These are phyloP conservation scores for Coemansia umbellata DNA, from an alignment of 192 early-diverging fungal species.

Conservation along the genomic window DNA sequence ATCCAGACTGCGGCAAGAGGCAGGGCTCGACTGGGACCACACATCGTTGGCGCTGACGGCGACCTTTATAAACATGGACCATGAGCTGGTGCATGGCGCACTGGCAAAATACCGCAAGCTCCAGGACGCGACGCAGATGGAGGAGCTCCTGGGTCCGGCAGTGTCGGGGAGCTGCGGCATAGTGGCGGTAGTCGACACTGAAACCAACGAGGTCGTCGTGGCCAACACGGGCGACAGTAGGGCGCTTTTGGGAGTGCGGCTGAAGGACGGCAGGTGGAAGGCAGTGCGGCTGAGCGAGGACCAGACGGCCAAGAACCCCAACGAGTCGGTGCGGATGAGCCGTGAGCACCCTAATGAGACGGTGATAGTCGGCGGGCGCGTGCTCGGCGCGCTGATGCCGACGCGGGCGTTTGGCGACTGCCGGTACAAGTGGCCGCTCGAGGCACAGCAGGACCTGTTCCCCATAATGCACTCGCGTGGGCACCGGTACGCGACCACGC, in stretches of 20 bases:
- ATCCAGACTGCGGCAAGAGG: slow-evolving; percentile 14
- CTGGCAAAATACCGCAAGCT: slow-evolving; percentile 21
- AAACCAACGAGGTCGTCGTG: slow-evolving; percentile 29
- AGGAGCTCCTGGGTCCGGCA: slow-evolving; percentile 33
- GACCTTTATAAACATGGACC: slow-evolving; percentile 28
- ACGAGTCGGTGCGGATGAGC: slow-evolving; percentile 54
- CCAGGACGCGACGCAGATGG: slow-evolving; percentile 14
- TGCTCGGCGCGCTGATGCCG: slow-evolving; percentile 56
- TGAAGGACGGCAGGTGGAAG: slow-evolving; percentile 48
- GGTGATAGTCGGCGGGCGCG: slow-evolving; percentile 55
- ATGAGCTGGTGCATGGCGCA: slow-evolving; percentile 14
- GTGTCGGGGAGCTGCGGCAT: slow-evolving; percentile 41
- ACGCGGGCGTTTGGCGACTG: slow-evolving; percentile 66
- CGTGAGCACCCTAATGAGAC: slow-evolving; percentile 73
- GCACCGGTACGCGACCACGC: slow-evolving; percentile 48
- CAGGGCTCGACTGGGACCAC: slow-evolving; percentile 32
- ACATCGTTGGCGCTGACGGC: slow-evolving; percentile 23
- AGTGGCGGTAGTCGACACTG: slow-evolving; percentile 31
- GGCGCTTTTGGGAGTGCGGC: slow-evolving; percentile 39
- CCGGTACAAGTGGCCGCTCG: slow-evolving; percentile 65
- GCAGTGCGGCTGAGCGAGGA: slow-evolving; percentile 60
- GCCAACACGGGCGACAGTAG: slow-evolving; percentile 43
- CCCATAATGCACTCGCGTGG: slow-evolving; percentile 25
- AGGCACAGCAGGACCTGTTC: slow-evolving; percentile 53
- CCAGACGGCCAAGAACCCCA: slow-evolving; percentile 53